phyloP scores from a whole-genome alignment of 169 alveolate species.

The Plasmodium coatneyi region DNA sequence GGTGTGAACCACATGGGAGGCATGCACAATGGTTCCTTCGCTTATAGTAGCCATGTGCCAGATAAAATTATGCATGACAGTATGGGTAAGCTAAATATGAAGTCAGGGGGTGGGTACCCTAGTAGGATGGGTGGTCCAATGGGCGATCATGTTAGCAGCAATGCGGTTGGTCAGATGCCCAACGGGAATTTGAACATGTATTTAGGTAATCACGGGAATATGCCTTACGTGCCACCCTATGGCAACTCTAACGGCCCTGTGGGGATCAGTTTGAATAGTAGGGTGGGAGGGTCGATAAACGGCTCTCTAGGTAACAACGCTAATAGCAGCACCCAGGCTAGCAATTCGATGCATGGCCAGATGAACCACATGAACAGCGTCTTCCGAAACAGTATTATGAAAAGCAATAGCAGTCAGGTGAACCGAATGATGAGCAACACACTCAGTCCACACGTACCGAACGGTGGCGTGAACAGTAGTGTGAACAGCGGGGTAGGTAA shows the following conservation, averaged over 20 bases:
- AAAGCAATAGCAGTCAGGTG: constrained; percentile 33
- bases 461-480: background rate
- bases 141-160: background rate
- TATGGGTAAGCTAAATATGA: background rate
- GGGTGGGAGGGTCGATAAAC: background rate
- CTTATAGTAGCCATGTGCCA: background rate
- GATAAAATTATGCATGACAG: constrained; percentile 18
- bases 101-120: background rate
- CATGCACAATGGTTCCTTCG: background rate
- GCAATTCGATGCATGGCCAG: background rate
- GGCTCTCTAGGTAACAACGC: background rate
- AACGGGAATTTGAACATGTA: constrained; percentile 10
- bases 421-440: constrained; percentile 14
- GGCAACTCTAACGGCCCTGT: background rate
- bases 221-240: background rate
- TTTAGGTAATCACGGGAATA: background rate
- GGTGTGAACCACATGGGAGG: background rate
- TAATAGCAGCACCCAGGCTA: background rate
- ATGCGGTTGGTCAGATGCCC: background rate
- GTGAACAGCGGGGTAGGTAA: background rate
- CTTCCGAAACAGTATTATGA: constrained; percentile 30
- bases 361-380: background rate
- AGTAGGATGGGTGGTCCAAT: constrained; percentile 7
- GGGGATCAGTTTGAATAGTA: background rate
- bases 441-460: background rate